Conservation (phyloP, 495 filamentous ascomycete species). For the Xylaria palmicola region DNA sequence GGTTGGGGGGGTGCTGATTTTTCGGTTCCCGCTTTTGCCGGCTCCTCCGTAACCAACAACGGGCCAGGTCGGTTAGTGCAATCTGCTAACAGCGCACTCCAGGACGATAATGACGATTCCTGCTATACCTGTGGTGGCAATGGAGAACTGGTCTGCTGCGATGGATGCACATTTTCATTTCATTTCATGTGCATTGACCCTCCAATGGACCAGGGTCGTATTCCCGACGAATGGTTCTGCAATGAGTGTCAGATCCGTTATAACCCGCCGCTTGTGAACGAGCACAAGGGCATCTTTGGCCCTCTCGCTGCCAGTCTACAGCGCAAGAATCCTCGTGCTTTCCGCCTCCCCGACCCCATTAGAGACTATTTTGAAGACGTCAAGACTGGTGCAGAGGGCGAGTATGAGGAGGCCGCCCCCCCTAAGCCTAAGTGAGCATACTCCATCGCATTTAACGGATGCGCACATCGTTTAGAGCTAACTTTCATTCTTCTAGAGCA, state of each 20-base stretch:
- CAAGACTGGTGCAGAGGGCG: slow-evolving; percentile 67
- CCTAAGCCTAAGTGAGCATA: slow-evolving; percentile 40
- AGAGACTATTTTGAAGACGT: slow-evolving; percentile 75
- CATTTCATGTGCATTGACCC: slow-evolving; percentile 86
- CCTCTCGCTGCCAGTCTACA: slow-evolving; percentile 59
- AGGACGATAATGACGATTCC: slow-evolving; percentile 83
- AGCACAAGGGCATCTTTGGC: slow-evolving; percentile 53
- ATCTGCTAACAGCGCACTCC: slow-evolving; percentile 26
- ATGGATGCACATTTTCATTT: slow-evolving; percentile 82
- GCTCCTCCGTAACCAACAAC: slow-evolving; percentile 17
- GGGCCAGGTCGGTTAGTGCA: slow-evolving; percentile 6
- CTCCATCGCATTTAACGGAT: background rate
- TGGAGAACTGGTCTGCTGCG: slow-evolving; percentile 88
- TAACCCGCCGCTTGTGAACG: slow-evolving; percentile 34
- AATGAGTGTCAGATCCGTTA: slow-evolving; percentile 59
- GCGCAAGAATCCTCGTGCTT: slow-evolving; percentile 67
- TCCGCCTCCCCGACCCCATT: slow-evolving; percentile 64
- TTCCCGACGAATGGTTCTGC: slow-evolving; percentile 82
- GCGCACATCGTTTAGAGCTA: slow-evolving; percentile 16
- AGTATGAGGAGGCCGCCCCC: slow-evolving; percentile 64
- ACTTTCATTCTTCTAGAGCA: slow-evolving; percentile 19
- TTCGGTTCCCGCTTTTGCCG: slow-evolving; percentile 27
- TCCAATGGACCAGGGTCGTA: slow-evolving; percentile 62
- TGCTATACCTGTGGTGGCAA: slow-evolving; percentile 78
- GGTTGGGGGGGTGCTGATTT: slow-evolving; percentile 22